A percentile compares a stretch with the other conserved stretches of the same genome.
Conservation (phyloP, 345 rosid genomes). For the Raphanus raphanistrum region DNA sequence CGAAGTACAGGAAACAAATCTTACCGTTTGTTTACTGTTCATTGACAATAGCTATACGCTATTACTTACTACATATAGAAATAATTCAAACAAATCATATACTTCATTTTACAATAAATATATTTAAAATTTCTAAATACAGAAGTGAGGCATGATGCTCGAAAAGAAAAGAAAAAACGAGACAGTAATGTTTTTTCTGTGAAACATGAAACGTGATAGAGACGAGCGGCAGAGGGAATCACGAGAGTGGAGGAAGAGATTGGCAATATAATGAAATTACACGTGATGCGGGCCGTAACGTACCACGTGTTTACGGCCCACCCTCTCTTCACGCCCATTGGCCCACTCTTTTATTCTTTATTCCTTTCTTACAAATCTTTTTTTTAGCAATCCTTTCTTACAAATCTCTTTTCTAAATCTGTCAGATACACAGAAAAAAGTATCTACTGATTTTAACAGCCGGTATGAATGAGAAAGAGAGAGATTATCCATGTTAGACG, state of each 20-base stretch:
- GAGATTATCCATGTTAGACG: background rate
- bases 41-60: background rate
- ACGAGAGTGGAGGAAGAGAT: constrained; percentile 24
- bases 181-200: too few relatives aligned
- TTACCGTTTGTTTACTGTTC: background rate
- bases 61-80: background rate
- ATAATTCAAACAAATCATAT: background rate
- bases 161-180: background rate
- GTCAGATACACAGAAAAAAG: background rate
- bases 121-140: background rate
- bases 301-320: constrained; percentile 25
- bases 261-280: constrained; percentile 7
- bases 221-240: constrained; percentile 17
- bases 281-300: constrained; percentile 26
- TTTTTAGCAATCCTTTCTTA: too few relatives aligned
- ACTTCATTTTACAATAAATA: background rate
- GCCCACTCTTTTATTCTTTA: constrained; percentile 9
- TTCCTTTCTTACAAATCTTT: background rate
- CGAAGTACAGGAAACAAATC: background rate
- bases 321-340: constrained; percentile 25
- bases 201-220: background rate
- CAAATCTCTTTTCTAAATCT: background rate
- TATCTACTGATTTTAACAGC: constrained; percentile 24
- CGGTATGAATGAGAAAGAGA: background rate
- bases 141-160: background rate